These are phyloP conservation scores for Amphicarpaea edgeworthii DNA, from an alignment of 306 rosid genomes.

Conservation along the genomic window DNA sequence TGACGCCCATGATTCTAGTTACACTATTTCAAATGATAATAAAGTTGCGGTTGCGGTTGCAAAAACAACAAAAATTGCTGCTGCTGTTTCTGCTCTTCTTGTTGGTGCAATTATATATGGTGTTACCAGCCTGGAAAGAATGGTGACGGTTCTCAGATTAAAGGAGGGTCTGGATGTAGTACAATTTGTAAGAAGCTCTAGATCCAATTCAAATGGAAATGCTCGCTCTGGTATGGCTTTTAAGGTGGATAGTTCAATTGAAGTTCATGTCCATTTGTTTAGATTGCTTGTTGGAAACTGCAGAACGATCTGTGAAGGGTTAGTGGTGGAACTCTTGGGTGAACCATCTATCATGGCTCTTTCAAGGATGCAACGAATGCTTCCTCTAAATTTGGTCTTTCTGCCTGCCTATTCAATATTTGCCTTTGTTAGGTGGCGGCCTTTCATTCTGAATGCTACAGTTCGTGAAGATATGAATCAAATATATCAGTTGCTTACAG, in stretches of 20 bases:
- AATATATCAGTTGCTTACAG: constrained; percentile 66
- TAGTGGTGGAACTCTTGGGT: constrained; percentile 90
- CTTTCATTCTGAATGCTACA: constrained; percentile 65
- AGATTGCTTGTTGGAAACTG: constrained; percentile 93
- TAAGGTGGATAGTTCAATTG: constrained; percentile 72
- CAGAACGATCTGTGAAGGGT: constrained; percentile 86
- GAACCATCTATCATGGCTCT: constrained; percentile 86
- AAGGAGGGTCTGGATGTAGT: constrained; percentile 88
- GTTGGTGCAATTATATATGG: constrained; percentile 82
- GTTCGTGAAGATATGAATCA: constrained; percentile 81
- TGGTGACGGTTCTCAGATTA: constrained; percentile 77
- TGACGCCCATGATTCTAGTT: constrained; percentile 72
- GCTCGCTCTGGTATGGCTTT: constrained; percentile 70
- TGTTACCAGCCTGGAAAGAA: constrained; percentile 86
- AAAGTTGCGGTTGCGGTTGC: constrained; percentile 59
- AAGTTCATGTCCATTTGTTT: constrained; percentile 92
- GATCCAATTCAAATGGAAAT: constrained; percentile 89
- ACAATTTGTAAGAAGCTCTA: constrained; percentile 76
- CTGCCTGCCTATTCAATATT: constrained; percentile 96
- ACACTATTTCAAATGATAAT: constrained; percentile 63
- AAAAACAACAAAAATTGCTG: constrained; percentile 73
- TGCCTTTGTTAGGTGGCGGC: constrained; percentile 78
- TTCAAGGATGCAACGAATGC: constrained; percentile 92
- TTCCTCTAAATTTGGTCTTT: constrained; percentile 79
- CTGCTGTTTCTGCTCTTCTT: constrained; percentile 90